Conservation (phyloP, 2,329 filamentous ascomycete genomes). For the Paracamarosporium sp. region DNA sequence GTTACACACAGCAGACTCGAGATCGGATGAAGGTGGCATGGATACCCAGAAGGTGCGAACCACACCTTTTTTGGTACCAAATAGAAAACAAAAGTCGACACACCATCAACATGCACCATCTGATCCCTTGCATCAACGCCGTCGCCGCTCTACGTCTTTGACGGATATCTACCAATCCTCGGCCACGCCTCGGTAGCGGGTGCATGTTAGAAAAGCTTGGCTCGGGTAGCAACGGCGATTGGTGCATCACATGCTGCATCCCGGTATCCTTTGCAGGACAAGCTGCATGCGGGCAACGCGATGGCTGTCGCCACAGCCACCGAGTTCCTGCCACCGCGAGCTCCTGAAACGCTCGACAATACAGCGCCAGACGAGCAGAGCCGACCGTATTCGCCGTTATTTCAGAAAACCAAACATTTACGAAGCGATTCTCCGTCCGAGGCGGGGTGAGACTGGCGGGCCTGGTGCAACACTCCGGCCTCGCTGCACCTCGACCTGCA, state of each 20-base stretch:
- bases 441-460: constrained; percentile 30
- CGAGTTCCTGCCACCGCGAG: constrained; percentile 21
- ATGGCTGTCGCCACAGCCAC: constrained; percentile 40
- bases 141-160: background rate
- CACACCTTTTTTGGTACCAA: too few relatives aligned
- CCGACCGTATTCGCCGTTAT: constrained; percentile 7
- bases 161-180: constrained; percentile 11
- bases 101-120: too few relatives aligned
- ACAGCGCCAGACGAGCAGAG: background rate
- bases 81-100: too few relatives aligned
- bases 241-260: constrained; percentile 21
- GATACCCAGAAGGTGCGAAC: too few relatives aligned
- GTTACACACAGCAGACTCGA: too few relatives aligned
- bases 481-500: constrained; percentile 32
- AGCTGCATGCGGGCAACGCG: constrained; percentile 28
- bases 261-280: background rate
- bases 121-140: background rate
- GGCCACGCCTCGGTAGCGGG: constrained; percentile 20
- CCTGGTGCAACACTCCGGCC: constrained; percentile 11
- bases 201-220: constrained; percentile 39
- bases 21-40: too few relatives aligned
- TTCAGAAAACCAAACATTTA: background rate
- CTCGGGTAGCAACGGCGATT: constrained; percentile 38
- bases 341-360: constrained; percentile 36
- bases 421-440: constrained; percentile 8